These are phyloP conservation scores for Acanthamoeba castellanii DNA, from an alignment of 208 protist species.

Conservation along the genomic window DNA sequence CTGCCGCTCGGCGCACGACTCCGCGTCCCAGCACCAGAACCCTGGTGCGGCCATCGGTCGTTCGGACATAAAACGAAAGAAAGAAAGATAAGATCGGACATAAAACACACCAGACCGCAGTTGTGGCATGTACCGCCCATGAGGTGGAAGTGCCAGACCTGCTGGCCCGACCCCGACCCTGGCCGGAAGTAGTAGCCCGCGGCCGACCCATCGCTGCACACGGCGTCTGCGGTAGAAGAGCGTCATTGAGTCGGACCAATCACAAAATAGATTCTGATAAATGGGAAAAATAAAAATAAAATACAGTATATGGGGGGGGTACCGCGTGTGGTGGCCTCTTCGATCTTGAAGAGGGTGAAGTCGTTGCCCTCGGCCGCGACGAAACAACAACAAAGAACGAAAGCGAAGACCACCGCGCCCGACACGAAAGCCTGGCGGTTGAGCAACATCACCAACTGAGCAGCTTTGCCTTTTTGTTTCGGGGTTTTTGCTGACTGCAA, in stretches of 20 bases:
- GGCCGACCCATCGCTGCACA: background rate
- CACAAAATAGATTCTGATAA: background rate
- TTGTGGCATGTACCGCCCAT: background rate
- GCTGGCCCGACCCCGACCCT: background rate
- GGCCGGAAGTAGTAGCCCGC: constrained; percentile 19
- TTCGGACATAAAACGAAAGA: background rate
- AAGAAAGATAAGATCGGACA: too few relatives aligned
- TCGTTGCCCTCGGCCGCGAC: background rate
- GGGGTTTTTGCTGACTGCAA: too few relatives aligned
- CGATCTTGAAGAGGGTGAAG: constrained; percentile 23
- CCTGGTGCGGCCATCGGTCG: background rate
- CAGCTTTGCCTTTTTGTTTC: too few relatives aligned
- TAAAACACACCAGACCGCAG: background rate
- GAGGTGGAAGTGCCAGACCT: constrained; percentile 15
- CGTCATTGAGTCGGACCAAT: background rate
- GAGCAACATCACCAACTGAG: too few relatives aligned
- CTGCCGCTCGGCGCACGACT: constrained; percentile 9
- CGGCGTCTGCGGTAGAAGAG: background rate
- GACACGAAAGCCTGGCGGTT: too few relatives aligned
- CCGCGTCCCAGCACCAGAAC: constrained; percentile 43
- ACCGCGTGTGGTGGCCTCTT: background rate
- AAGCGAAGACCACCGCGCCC: background rate
- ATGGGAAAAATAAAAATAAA: background rate
- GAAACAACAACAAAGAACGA: background rate
- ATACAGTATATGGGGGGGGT: background rate